These are phyloP conservation scores for Physocladia obscura DNA, from an alignment of 192 early-diverging fungal species.

Conservation along the genomic window DNA sequence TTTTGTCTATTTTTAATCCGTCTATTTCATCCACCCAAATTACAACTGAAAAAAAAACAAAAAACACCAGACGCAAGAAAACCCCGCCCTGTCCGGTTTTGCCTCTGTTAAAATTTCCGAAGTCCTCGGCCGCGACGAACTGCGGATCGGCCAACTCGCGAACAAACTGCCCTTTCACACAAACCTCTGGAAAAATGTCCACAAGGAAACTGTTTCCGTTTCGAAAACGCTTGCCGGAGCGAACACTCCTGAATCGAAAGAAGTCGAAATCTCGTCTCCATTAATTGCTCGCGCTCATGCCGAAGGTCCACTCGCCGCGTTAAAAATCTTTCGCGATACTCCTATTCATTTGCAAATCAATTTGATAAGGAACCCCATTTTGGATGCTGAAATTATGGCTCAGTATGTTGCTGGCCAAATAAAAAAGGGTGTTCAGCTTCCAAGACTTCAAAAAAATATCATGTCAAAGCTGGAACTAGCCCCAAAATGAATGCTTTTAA, in stretches of 20 bases:
- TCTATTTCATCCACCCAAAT: no score
- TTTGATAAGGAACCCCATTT: slow-evolving; percentile 49
- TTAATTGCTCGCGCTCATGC: background rate
- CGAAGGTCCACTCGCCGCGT: slow-evolving; percentile 30
- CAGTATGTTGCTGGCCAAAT: slow-evolving; percentile 43
- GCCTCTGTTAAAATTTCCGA: slow-evolving; percentile 25
- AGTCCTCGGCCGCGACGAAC: slow-evolving; percentile 45
- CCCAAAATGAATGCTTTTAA: no score
- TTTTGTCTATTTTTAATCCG: no score
- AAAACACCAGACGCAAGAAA: no score
- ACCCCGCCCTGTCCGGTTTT: slow-evolving; percentile 33
- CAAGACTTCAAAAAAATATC: slow-evolving; percentile 35
- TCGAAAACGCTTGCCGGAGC: no score
- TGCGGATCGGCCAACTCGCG: slow-evolving; percentile 20
- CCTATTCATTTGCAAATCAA: slow-evolving; percentile 52
- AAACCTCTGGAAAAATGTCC: slow-evolving; percentile 28
- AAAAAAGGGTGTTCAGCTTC: slow-evolving; percentile 19
- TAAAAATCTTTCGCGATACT: slow-evolving; percentile 45
- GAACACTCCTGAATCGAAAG: background rate
- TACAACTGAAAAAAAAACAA: no score
- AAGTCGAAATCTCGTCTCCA: background rate
- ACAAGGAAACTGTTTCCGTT: no score
- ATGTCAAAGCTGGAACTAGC: slow-evolving; percentile 35
- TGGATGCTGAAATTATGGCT: slow-evolving; percentile 50
- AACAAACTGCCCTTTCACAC: slow-evolving; percentile 28